Evolutionary conservation across 2,329 filamentous ascomycete genomes (phyloP).

Genomic region (Delphinella strobiligena): DNA sequence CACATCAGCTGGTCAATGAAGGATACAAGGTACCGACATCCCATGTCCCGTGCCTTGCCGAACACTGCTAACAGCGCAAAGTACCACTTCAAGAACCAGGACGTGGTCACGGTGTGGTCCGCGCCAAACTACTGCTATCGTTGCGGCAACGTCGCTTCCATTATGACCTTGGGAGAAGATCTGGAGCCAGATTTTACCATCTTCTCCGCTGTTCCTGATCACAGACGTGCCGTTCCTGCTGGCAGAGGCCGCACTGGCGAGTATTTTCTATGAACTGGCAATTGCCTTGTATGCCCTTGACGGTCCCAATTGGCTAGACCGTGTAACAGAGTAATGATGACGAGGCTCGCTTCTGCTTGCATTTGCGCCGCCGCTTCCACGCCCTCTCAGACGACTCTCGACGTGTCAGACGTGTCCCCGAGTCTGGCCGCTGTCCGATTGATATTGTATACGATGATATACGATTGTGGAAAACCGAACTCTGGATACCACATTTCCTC

Average conservation of each 20-base stretch:
- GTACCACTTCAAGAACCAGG: conserved; percentile 92
- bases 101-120: conserved; percentile 79
- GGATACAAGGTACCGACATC: conserved; percentile 49
- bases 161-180: conserved; percentile 81
- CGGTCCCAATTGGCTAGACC: no score
- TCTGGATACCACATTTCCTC: no score
- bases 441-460: no score
- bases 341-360: no score
- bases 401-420: no score
- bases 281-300: no score
- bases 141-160: conserved; percentile 77
- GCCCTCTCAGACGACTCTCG: no score
- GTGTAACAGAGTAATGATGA: no score
- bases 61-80: conserved; percentile 23
- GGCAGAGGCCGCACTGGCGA: conserved; percentile 39
- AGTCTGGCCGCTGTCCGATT: no score
- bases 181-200: conserved; percentile 86
- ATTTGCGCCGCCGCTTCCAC: no score
- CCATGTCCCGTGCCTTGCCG: not conserved
- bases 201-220: conserved; percentile 79
- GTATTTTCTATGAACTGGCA: conserved; percentile 34
- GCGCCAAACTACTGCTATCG: conserved; percentile 95
- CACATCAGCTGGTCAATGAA: conserved; percentile 66
- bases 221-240: conserved; percentile 67
- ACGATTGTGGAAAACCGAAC: no score